These are phyloP conservation scores for Botryotinia globosa DNA, from an alignment of 2,329 filamentous ascomycete genomes.

Conservation along the genomic window DNA sequence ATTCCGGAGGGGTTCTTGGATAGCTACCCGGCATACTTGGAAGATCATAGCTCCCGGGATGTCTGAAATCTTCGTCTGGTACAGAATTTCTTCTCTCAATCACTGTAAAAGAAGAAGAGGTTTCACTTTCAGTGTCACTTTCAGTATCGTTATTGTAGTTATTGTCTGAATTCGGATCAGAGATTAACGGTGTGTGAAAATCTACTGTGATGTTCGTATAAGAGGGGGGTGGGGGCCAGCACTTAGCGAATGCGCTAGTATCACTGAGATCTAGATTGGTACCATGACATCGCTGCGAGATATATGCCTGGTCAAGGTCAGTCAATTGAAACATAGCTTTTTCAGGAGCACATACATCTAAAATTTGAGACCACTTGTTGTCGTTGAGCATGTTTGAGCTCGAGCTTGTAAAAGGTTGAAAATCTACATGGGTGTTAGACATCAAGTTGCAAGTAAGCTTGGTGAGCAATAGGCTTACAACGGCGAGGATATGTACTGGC, in stretches of 20 bases:
- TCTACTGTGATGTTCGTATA: neutral
- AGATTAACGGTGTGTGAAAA: neutral
- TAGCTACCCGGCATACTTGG: neutral
- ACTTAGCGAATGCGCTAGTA: neutral
- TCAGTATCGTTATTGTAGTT: neutral
- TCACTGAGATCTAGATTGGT: neutral
- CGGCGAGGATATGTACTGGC: neutral
- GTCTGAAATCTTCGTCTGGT: neutral
- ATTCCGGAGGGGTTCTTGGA: neutral
- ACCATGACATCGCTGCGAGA: neutral
- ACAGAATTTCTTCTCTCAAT: neutral
- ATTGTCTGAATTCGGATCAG: neutral
- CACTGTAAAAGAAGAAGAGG: neutral
- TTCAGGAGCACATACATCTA: neutral
- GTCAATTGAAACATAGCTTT: neutral
- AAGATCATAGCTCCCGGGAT: neutral
- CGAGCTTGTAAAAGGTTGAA: neutral
- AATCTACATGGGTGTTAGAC: neutral
- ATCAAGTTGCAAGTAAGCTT: neutral
- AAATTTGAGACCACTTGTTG: neutral
- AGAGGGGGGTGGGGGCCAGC: neutral
- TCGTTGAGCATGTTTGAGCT: neutral
- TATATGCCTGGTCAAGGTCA: neutral
- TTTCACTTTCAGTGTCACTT: neutral
- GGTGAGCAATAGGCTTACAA: neutral